Evolutionary conservation across 805 yeast species (phyloP).

Genomic region (Suhomyces sp.): DNA sequence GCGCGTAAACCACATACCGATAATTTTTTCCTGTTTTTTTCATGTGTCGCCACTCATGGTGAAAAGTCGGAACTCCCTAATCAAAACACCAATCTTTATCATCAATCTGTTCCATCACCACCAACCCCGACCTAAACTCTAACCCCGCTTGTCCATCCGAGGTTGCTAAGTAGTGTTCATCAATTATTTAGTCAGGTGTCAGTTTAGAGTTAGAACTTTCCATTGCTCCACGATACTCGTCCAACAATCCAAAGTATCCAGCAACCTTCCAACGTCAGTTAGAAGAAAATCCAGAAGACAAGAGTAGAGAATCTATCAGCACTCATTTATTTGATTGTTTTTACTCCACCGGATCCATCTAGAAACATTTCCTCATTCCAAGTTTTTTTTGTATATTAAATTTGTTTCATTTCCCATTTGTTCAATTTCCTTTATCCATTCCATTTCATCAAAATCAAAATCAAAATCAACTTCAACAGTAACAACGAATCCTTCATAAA

Average conservation of each 20-base stretch:
- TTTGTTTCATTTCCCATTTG: slow-evolving; percentile 1
- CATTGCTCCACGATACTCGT: slow-evolving; percentile 1
- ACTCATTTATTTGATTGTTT: slow-evolving; percentile 36
- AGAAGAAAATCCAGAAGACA: no score
- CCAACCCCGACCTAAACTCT: no score
- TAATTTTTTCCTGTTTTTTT: slow-evolving; percentile 5
- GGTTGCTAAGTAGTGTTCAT: slow-evolving; percentile 4
- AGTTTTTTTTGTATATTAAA: background rate
- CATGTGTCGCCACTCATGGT: slow-evolving; percentile 7
- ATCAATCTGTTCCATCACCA: slow-evolving; percentile 2
- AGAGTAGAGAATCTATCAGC: slow-evolving; percentile 16
- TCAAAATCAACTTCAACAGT: slow-evolving; percentile 6
- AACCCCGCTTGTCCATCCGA: no score
- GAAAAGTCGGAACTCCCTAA: slow-evolving; percentile 5
- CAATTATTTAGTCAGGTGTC: slow-evolving; percentile 5
- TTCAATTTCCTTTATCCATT: slow-evolving; percentile 3
- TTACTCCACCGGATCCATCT: slow-evolving; percentile 3
- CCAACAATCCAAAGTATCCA: slow-evolving; percentile 1
- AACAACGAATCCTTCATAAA: no score
- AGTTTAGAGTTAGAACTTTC: slow-evolving; percentile 6
- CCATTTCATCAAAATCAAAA: background rate
- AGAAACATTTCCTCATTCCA: slow-evolving; percentile 1
- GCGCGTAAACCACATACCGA: slow-evolving; percentile 3
- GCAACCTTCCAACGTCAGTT: no score
- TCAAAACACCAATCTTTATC: slow-evolving; percentile 6